These are phyloP conservation scores for Yamadazyma blattariae DNA, from an alignment of 1,139 yeast species.

Conservation along the genomic window DNA sequence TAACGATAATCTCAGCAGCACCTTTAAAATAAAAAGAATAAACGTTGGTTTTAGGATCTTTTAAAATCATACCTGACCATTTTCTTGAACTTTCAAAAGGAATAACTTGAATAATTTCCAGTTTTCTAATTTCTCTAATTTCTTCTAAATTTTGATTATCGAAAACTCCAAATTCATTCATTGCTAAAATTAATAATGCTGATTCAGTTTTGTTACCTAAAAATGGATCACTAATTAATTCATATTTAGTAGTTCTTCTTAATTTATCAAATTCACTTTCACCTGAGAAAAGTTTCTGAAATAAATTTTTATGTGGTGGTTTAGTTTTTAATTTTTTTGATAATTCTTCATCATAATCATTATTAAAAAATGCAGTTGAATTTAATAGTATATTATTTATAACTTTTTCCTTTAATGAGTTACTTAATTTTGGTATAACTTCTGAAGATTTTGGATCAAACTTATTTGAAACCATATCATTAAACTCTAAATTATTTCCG, in stretches of 20 bases:
- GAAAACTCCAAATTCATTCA: slow-evolving; percentile 49
- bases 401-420: slow-evolving; percentile 36
- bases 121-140: slow-evolving; percentile 34
- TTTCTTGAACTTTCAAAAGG: slow-evolving; percentile 93
- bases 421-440: slow-evolving; percentile 26
- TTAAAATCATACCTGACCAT: slow-evolving; percentile 83
- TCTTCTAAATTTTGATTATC: slow-evolving; percentile 35
- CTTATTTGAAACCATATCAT: slow-evolving; percentile 32
- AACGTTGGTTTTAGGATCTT: slow-evolving; percentile 31
- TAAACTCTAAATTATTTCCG: slow-evolving; percentile 46
- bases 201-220: slow-evolving; percentile 95
- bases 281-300: slow-evolving; percentile 17
- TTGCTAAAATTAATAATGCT: slow-evolving; percentile 74
- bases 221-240: slow-evolving; percentile 50
- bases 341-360: slow-evolving; percentile 37
- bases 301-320: slow-evolving; percentile 27
- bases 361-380: slow-evolving; percentile 86
- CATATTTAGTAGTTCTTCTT: slow-evolving; percentile 18
- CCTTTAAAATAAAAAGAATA: slow-evolving; percentile 80
- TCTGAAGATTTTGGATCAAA: slow-evolving; percentile 29
- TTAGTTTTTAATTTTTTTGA: slow-evolving; percentile 25
- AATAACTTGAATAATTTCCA: slow-evolving; percentile 60
- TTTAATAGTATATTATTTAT: slow-evolving; percentile 68
- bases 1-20: slow-evolving; percentile 85
- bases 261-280: slow-evolving; percentile 16